A percentile compares a stretch with the other conserved stretches of the same genome.
These are phyloP conservation scores for Venturia pyrina DNA, from an alignment of 2,329 filamentous ascomycete genomes.

Conservation along the genomic window DNA sequence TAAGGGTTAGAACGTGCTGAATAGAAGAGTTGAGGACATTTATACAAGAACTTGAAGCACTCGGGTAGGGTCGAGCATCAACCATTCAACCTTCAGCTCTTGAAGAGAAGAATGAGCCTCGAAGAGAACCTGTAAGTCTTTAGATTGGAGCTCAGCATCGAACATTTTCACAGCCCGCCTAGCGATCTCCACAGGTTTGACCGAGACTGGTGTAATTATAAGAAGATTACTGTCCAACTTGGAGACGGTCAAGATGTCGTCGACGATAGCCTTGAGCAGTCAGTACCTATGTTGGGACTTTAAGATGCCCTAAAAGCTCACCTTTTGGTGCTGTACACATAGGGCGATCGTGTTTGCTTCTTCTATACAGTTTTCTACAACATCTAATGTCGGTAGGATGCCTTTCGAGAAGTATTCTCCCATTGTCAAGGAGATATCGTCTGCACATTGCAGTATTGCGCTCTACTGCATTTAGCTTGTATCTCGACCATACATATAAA, in stretches of 20 bases:
- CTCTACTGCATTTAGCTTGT: neutral
- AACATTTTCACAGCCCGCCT: slow-evolving; percentile 10
- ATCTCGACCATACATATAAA: neutral
- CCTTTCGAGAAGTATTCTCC: neutral
- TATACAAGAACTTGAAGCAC: slow-evolving; percentile 10
- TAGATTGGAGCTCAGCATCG: slow-evolving; percentile 6
- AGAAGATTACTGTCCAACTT: slow-evolving; percentile 13
- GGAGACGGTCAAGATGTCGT: slow-evolving; percentile 23
- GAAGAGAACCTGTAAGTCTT: slow-evolving; percentile 2
- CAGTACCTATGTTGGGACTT: neutral
- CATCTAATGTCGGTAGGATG: slow-evolving; percentile 11
- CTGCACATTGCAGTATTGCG: slow-evolving; percentile 13
- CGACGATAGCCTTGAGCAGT: slow-evolving; percentile 24
- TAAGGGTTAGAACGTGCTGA: neutral
- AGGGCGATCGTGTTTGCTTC: slow-evolving; percentile 30
- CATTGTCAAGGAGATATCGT: slow-evolving; percentile 14
- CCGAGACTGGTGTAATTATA: slow-evolving; percentile 6
- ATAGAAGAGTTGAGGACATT: neutral
- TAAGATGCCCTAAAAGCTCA: neutral
- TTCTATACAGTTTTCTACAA: slow-evolving; percentile 24
- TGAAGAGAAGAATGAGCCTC: slow-evolving; percentile 9
- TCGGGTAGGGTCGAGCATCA: slow-evolving; percentile 10
- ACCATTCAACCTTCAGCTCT: slow-evolving; percentile 9
- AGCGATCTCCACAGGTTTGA: slow-evolving; percentile 3
- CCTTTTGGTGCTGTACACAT: slow-evolving; percentile 34